Evolutionary conservation across 352 stramenopile species (phyloP).

Genomic region (Elongisporangium senticosum): DNA sequence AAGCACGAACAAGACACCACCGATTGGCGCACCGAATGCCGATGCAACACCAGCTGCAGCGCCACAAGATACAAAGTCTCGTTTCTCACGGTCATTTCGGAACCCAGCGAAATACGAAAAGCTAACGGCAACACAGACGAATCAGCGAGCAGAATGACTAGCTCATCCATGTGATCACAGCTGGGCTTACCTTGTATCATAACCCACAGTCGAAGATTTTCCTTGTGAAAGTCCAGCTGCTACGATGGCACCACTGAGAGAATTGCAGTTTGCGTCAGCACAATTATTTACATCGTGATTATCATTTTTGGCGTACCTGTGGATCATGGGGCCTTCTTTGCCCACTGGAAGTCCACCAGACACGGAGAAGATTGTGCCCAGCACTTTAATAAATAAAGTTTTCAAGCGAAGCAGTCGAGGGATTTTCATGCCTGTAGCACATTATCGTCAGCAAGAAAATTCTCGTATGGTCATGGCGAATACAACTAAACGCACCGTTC

Average conservation of each 20-base stretch:
- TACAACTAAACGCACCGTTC: slow-evolving; percentile 49
- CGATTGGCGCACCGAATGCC: slow-evolving; percentile 88
- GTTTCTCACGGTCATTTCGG: slow-evolving; percentile 85
- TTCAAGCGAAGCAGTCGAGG: slow-evolving; percentile 63
- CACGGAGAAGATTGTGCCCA: slow-evolving; percentile 86
- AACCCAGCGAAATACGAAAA: slow-evolving; percentile 87
- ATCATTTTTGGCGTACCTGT: slow-evolving; percentile 40
- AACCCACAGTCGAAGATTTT: slow-evolving; percentile 66
- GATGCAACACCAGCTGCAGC: slow-evolving; percentile 84
- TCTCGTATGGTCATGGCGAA: neutral
- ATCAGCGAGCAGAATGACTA: slow-evolving; percentile 2
- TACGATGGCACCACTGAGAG: slow-evolving; percentile 59
- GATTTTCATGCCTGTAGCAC: slow-evolving; percentile 63
- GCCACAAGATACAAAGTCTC: slow-evolving; percentile 86
- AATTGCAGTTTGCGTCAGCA: neutral
- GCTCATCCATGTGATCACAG: neutral
- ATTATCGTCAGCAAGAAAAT: neutral
- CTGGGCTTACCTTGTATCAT: slow-evolving; percentile 50
- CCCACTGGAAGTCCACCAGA: slow-evolving; percentile 81
- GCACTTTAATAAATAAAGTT: slow-evolving; percentile 85
- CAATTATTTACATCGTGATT: neutral
- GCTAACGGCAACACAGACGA: slow-evolving; percentile 13
- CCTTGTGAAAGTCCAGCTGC: slow-evolving; percentile 71
- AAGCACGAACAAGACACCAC: slow-evolving; percentile 79
- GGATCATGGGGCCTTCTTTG: slow-evolving; percentile 92